Evolutionary conservation across 345 rosid species (phyloP), one percentile per base, ranked within the genome.

Genomic region (Salix suchowensis): DNA sequence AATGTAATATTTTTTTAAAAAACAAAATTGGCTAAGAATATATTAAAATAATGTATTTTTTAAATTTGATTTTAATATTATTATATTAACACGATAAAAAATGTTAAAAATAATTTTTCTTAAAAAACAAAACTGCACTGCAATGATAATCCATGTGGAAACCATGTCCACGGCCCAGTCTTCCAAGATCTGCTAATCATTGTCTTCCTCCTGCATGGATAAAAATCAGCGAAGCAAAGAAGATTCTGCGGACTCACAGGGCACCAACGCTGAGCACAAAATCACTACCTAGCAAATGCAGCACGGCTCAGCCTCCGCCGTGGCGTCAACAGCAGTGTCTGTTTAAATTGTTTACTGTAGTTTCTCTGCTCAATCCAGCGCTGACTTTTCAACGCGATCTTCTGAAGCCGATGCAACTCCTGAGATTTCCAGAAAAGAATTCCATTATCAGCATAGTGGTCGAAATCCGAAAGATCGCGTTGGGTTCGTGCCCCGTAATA

Each of bases 361-460:
- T 87, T 84, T 88, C 98, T 74, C 90, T 98, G 65, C 77, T 89
- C 79, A 95, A 76, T 79, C 99, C 98, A 7, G 99, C 93, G 74
- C 80, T 90, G 46, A 95, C 99, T 91, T 91, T 55, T 98, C 99
- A 72, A 95, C 93, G 60, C 92, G 89, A 82, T 93, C 99, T 88
- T 89, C 98, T 64, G 93, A 78, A 40, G 98, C 93, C 73, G 93
- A 34, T 34, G 81, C 62, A 95, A 77, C 83, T 93, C 98, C 98
- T 95, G 79, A 36, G 74, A 78, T 79, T 64, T 26, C 72, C 32
- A 10, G n/a, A 74, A 44, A 44, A 16, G 21, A 6, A 10, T 77
- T 67, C 55, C 24, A 65, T 68, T 24, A 58, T 10, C 48, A 70
- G 14, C 73, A 58, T 26, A 2, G 60, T 67, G 23, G 24, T 37